These are phyloP conservation scores for Neonothopanus nambi DNA, from an alignment of 1,284 basidiomycete species.

Conservation along the genomic window DNA sequence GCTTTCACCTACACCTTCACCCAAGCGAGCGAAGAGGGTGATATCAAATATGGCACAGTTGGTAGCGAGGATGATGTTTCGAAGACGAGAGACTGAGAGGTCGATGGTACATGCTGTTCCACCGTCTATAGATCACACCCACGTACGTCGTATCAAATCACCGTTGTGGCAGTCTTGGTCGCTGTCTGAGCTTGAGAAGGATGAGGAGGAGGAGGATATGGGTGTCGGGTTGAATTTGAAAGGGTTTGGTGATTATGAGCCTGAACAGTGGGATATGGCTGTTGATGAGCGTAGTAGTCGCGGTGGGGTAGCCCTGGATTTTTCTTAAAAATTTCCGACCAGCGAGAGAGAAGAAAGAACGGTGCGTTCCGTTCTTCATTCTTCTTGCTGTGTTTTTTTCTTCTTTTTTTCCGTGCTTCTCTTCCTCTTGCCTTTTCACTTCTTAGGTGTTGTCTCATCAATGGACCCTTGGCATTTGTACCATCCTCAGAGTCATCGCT, in stretches of 20 bases:
- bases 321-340: no score
- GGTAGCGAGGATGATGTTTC: conserved; percentile 58
- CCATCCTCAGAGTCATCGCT: no score
- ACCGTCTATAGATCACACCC: background rate
- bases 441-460: no score
- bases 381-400: no score
- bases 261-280: background rate
- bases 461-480: no score
- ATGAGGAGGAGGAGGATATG: conserved; percentile 3
- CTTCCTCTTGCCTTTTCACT: no score
- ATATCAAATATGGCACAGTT: conserved; percentile 43
- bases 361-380: no score
- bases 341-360: no score
- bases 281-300: background rate
- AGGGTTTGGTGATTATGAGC: conserved; percentile 4
- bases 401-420: no score
- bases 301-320: no score
- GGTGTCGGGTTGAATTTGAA: conserved; percentile 4
- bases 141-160: background rate
- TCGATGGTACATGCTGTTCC: background rate
- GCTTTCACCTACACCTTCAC: background rate
- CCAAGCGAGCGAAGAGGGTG: conserved; percentile 14
- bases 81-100: conserved; percentile 18
- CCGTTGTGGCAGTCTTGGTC: conserved; percentile 4
- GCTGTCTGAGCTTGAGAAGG: conserved; percentile 1